Base-by-base conservation (phyloP, 129 eudicot species). In the Escallonia rubra region DNA sequence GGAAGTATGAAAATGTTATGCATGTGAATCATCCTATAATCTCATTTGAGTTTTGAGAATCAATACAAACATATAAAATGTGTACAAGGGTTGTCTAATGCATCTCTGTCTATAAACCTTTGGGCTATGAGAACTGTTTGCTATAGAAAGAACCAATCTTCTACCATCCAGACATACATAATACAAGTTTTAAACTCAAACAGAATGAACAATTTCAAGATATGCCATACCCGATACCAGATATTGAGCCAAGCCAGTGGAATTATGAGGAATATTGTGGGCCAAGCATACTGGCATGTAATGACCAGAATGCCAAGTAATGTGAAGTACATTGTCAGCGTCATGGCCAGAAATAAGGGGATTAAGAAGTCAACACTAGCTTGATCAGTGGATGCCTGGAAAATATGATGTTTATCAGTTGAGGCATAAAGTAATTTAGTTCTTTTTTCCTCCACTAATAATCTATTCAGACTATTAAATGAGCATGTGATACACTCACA, bases 351-450 rank as follows among this genome's bases (percentile, higher is more conserved):
- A 59, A 80, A 71, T 9, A 86, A 67, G 5, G 96, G 93, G 52
- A 89, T 83, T 15, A 85, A 46, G 11, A 81, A 55, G 54, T 89
- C 96, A 23, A 89, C 60, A 65, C 78, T 83, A 67, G 79, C 58
- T 77, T 86, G 96, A 81, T 89, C 96, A 68, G 74, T 74, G 61
- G 96, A 89, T 76, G 84, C 90, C 96, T 88, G 85, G 41, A 70
- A 70, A 51, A 68, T 4, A 66, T 46, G 72, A 59, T 14, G 13
- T 54, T 44, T 41, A 72, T 64, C 66, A 46, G 43, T 51, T 63
- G 41, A 56, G 41, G 45, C 42, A 75, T 55, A 13, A 2, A 66
- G 4, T 41, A 9, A 41, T 41, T 41, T 66, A 13, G 58, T 38
- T 65, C 38, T 5, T 38, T 13, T 63, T 62, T 46, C 55, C 15